Evolutionary conservation across 2,329 filamentous ascomycete genomes (phyloP).

Genomic region (Fusarium nodosum): DNA sequence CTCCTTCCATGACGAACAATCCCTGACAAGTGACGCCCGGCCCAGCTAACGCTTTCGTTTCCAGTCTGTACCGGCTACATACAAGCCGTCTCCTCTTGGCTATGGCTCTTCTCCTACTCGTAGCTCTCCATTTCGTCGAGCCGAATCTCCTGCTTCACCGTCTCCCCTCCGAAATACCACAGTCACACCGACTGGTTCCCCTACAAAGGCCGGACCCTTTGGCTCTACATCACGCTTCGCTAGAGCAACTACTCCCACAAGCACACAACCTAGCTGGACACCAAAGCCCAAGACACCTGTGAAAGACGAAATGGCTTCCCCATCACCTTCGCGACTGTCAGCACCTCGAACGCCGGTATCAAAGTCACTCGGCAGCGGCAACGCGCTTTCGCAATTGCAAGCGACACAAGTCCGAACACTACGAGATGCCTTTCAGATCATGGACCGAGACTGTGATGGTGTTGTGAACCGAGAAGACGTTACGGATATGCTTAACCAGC

Average conservation of each 20-base stretch:
- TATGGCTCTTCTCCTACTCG: constrained; percentile 74
- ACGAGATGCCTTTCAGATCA: constrained; percentile 91
- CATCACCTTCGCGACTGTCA: constrained; percentile 53
- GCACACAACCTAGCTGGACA: constrained; percentile 54
- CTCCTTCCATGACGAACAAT: constrained; percentile 45
- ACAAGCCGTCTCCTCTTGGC: constrained; percentile 79
- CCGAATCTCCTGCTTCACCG: constrained; percentile 74
- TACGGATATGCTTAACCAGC: constrained; percentile 85
- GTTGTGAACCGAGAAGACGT: constrained; percentile 86
- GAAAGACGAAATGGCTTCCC: constrained; percentile 40
- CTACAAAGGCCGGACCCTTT: constrained; percentile 61
- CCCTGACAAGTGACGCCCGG: constrained; percentile 43
- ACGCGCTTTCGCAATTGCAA: constrained; percentile 78
- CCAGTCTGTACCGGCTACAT: constrained; percentile 69
- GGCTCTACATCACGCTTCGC: constrained; percentile 53
- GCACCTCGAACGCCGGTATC: constrained; percentile 51
- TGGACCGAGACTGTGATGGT: constrained; percentile 91
- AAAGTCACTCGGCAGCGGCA: constrained; percentile 60
- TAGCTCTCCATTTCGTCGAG: constrained; percentile 73
- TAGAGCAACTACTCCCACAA: constrained; percentile 59
- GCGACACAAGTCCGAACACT: constrained; percentile 87
- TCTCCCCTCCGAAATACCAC: constrained; percentile 73
- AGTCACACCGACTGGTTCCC: constrained; percentile 69
- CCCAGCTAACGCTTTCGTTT: constrained; percentile 49
- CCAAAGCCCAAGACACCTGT: constrained; percentile 52